Evolutionary conservation across 495 filamentous ascomycete species (phyloP), one percentile per base, ranked within the genome.

Genomic region (Usnea hakonensis): DNA sequence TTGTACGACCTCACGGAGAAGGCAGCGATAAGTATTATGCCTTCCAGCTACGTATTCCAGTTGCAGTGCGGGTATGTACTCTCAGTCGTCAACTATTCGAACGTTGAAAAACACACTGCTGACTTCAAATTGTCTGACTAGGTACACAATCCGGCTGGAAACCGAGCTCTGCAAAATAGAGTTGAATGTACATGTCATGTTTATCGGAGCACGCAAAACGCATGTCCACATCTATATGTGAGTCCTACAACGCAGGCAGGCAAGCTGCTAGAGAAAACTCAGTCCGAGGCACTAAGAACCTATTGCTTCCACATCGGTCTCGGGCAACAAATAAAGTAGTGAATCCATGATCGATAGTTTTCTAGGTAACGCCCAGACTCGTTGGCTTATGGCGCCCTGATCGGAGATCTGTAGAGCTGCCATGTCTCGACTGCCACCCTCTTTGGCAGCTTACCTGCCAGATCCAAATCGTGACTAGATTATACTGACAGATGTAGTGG

Each of bases 121-220:
- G 9, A 50, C 23, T 30, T 14, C 14, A 5, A 17, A 28, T 14
- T 30, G 11, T 30, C 16, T 3, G 26, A 28, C 30, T 17, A 50
- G 46, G 23, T 50, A 50, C 17, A 28, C 46, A 30, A 50, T 16
- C 46, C 46, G 2, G 46, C 23, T 30, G 26, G 46, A 5, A 28
- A 50, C 11, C 46, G 46, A 50, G 0, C 13, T 0, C 46, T 50
- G 21, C 46, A 36, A 21, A 46, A 55, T 28, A 55, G 40, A 19
- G 62, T 67, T 8, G 58, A 67, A 26, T 67, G 65, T 33, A 58
- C 62, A 11, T 67, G 65, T 26, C 57, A 55, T 10, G 62, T 19
- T 21, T 64, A 46, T 35, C 55, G 43, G 8, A 50, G 17, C 5
- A 50, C 40, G 11, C 35, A 35, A 46, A 28, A 30, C 30, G 32